phyloP scores from a whole-genome alignment of 228 moss, liverwort and hornwort species.

The Sphagnum magellanicum region DNA sequence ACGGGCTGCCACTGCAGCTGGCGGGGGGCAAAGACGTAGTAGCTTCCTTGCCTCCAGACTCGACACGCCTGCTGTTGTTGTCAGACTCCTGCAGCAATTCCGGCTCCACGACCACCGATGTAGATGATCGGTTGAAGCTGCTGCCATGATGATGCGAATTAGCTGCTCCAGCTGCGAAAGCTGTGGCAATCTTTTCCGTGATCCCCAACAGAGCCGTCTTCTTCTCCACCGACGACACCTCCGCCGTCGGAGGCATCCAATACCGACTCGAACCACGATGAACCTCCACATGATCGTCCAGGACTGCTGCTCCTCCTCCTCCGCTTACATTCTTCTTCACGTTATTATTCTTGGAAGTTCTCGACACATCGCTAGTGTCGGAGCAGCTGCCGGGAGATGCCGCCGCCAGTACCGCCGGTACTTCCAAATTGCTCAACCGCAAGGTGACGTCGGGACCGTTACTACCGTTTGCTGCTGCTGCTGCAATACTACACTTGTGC shows the following conservation, averaged over 20 bases:
- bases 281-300: conserved; percentile 15
- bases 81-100: no score
- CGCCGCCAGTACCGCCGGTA: no score
- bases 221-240: conserved; percentile 44
- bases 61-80: no score
- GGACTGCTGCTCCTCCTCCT: conserved; percentile 26
- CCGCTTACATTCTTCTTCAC: conserved; percentile 29
- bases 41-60: no score
- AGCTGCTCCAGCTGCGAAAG: conserved; percentile 1
- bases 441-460: conserved; percentile 53
- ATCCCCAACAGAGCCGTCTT: conserved; percentile 52
- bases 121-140: no score
- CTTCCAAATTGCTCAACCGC: conserved; percentile 39
- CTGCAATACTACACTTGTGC: no score
- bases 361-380: conserved; percentile 44
- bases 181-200: conserved; percentile 21
- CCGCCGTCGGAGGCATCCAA: conserved; percentile 20
- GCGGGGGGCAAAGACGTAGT: no score
- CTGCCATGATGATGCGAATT: no score
- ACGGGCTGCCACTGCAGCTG: no score
- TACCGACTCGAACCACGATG: not conserved
- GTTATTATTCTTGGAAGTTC: conserved; percentile 5
- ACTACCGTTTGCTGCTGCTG: no score
- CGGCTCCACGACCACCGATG: no score
- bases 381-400: conserved; percentile 20